phyloP scores from a whole-genome alignment of 2,329 filamentous ascomycete species.

The Arthrobotrys sinensis region DNA sequence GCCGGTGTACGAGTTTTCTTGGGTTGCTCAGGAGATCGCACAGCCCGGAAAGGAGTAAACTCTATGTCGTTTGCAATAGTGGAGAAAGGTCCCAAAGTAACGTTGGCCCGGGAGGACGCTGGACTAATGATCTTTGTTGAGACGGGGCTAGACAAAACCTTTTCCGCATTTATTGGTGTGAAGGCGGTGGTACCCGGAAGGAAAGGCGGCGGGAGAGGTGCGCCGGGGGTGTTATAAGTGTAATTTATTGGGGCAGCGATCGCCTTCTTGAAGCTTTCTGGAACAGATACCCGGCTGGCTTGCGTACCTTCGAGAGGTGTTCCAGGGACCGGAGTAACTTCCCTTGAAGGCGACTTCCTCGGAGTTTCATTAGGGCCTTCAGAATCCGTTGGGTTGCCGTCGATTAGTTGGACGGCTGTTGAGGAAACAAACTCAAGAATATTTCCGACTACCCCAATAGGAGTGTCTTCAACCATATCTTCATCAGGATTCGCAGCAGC shows the following conservation, averaged over 20 bases:
- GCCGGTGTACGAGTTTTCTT: slow-evolving; percentile 1
- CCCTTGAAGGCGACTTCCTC: neutral
- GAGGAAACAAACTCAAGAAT: slow-evolving; percentile 2
- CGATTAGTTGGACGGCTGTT: neutral
- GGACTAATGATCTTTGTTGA: slow-evolving; percentile 18
- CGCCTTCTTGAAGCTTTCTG: slow-evolving; percentile 54
- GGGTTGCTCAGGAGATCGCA: slow-evolving; percentile 21
- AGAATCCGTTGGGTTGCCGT: neutral
- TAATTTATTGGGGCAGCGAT: slow-evolving; percentile 45
- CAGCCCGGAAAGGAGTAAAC: slow-evolving; percentile 43
- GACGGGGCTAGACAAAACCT: slow-evolving; percentile 16
- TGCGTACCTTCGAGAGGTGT: slow-evolving; percentile 41
- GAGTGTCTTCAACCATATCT: neutral
- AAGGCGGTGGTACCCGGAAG: slow-evolving; percentile 12
- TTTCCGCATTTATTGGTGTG: slow-evolving; percentile 24
- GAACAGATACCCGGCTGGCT: slow-evolving; percentile 34
- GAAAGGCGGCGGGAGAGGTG: slow-evolving; percentile 34
- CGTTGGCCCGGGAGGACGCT: neutral
- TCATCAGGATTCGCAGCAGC: neutral
- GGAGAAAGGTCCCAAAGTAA: slow-evolving; percentile 11
- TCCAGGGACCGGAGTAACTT: slow-evolving; percentile 13
- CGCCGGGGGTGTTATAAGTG: slow-evolving; percentile 22
- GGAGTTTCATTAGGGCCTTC: slow-evolving; percentile 17
- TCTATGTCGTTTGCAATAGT: slow-evolving; percentile 24
- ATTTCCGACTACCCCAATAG: neutral